phyloP scores from a whole-genome alignment of 345 rosid genomes.

The Camelina hispida region DNA sequence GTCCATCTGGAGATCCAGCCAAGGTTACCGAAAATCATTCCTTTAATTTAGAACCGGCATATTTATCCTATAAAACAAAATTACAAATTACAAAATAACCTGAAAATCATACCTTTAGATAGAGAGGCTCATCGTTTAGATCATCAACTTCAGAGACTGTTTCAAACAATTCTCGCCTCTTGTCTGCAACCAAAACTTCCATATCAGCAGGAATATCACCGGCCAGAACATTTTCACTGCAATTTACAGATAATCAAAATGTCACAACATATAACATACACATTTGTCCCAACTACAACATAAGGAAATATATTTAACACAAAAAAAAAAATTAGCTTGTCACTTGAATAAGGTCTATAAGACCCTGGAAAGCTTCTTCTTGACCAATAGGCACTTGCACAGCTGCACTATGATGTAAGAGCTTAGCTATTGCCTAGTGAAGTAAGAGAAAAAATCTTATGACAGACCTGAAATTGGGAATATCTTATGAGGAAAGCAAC shows the following conservation, averaged over 20 bases:
- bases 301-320: slow-evolving; percentile 37
- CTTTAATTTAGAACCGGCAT: slow-evolving; percentile 4
- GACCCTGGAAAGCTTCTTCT: slow-evolving; percentile 91
- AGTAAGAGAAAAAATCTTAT: not conserved
- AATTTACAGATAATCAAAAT: slow-evolving; percentile 32
- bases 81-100: not conserved
- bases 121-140: slow-evolving; percentile 74
- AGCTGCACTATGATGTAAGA: slow-evolving; percentile 95
- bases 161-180: slow-evolving; percentile 87
- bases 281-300: not conserved
- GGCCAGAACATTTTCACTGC: slow-evolving; percentile 78
- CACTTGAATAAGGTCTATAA: slow-evolving; percentile 75
- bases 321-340: slow-evolving; percentile 59
- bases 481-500: no score
- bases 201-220: slow-evolving; percentile 82
- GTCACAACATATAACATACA: slow-evolving; percentile 8
- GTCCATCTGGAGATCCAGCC: slow-evolving; percentile 91
- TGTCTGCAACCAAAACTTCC: slow-evolving; percentile 76
- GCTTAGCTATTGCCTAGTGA: slow-evolving; percentile 85
- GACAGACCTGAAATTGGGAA: no score
- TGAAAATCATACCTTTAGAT: no score
- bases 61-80: not conserved
- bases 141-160: slow-evolving; percentile 96
- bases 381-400: slow-evolving; percentile 95
- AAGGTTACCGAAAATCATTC: slow-evolving; percentile 58